Base-by-base conservation (phyloP, 768 basidiomycete species). In the Mrakia frigida region DNA sequence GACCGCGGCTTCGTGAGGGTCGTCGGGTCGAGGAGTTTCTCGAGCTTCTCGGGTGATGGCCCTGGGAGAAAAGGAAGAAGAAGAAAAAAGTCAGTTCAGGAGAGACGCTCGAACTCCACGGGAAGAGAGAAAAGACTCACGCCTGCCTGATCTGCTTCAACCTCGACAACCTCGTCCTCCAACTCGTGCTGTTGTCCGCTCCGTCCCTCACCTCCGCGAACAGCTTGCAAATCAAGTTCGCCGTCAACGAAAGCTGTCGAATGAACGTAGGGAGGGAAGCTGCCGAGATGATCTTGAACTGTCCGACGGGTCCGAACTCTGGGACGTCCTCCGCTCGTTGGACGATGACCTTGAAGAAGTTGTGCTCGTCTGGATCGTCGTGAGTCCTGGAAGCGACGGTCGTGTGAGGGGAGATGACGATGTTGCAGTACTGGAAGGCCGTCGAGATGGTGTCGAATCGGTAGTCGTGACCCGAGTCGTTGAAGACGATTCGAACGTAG, bases 341-440 rank as follows among this genome's bases (percentile, higher is more conserved):
- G 25, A 98, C 87, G 21, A 89, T 92, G 77, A 98, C 89, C 81
- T 93, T 94, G 88, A 97, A 99, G 84, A 93, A 98, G 82, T 98
- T 94, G 83, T 92, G 91, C 84, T 96, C 93, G 81, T 94, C 90
- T 43, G 80, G 81, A 59, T 82, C 80, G 63, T 81, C 76, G 71
- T 81, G 78, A 6, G 79, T 80, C 89, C 78, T 83, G 92, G 94
- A 74, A 11, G 80, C 79, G 37, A 80, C 81, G 10, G 79, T 79
- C 9, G 82, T 81, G 52, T 82, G 81, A 0, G 97, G 94, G 81
- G 97, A 93, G 82, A 99, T 90, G 81, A 99, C 90, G 81, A 99
- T 93, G 84, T 98, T 98, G 81, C 98, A 89, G 81, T 96, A 98
- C 82, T 98, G 95, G 86, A 96, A 99, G 81, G 93, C 90, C 13